These are phyloP conservation scores for Hypoxylon subgilvum DNA, from an alignment of 495 filamentous ascomycete genomes.

Conservation along the genomic window DNA sequence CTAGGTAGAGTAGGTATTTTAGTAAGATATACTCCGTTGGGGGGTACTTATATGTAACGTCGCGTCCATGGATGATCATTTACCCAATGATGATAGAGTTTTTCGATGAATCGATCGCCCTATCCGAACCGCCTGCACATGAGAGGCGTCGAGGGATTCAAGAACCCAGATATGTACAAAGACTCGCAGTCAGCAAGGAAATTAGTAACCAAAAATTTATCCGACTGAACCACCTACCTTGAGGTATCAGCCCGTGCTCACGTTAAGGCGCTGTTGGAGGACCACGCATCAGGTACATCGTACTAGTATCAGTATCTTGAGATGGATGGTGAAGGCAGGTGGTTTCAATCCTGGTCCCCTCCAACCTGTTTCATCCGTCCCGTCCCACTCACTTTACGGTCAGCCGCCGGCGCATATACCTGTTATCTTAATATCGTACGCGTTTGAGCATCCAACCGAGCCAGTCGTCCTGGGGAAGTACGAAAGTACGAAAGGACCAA, in stretches of 20 bases:
- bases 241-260: not conserved
- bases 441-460: conserved; percentile 20
- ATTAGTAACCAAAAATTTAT: not conserved
- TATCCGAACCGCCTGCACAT: not conserved
- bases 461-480: conserved; percentile 13
- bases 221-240: conserved; percentile 18
- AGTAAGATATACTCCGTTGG: conserved; percentile 13
- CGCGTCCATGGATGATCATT: conserved; percentile 17
- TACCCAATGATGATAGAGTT: not conserved
- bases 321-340: conserved; percentile 21
- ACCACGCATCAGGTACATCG: not conserved
- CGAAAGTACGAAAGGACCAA: conserved; percentile 29
- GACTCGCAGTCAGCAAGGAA: not conserved
- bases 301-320: not conserved
- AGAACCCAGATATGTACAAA: not conserved
- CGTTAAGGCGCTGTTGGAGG: not conserved
- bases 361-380: conserved; percentile 33
- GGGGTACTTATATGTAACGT: conserved; percentile 38
- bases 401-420: conserved; percentile 26
- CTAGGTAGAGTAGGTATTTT: too few relatives aligned
- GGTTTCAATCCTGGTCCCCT: conserved; percentile 18
- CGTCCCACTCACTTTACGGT: conserved; percentile 25
- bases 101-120: too few relatives aligned
- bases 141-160: not conserved
- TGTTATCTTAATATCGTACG: too few relatives aligned